Base-by-base conservation (phyloP, 768 basidiomycete species). In the Amanita thiersii region DNA sequence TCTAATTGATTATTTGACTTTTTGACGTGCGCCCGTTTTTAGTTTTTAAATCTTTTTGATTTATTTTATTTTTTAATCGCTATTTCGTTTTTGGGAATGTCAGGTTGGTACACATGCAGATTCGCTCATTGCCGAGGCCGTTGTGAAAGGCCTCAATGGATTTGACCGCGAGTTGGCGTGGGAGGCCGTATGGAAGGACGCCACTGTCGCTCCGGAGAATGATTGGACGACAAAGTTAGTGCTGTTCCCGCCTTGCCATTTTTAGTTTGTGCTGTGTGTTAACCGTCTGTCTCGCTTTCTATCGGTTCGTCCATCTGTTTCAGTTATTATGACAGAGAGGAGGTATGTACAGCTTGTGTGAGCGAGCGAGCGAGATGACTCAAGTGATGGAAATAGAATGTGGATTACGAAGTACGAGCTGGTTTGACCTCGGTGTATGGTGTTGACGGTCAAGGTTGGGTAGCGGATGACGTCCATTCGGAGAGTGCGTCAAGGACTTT, bases 381-480 rank as follows among this genome's bases (percentile, higher is more conserved):
- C 20, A 12, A 19, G 5, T 30, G 26, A 20, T 12, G 5, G 34
- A 5, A 18, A 2, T 44, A 86, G 80, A 62, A 73, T 40, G 81
- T 87, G 1, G 80, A 82, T 33, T 86, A 83, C 50, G 86, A 90
- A 69, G 86, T 79, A 5, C 77, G 86, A 20, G 86, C 87, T 0
- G 87, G 87, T 0, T 60, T 89, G 15, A 75, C 77, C 0, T 74
- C 80, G 0, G 73, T 76, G n/a, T 90, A 87, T 49, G 70, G 52
- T 21, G 49, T 51, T 17, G 46, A 63, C 7, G 54, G 67, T 18
- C 68, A 73, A 12, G 86, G 85, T 5, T 90, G 79, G 77, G 86
- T 89, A 1, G 86, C 81, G 1, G 69, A 78, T 40, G 85, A 90
- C 47, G 57, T 84, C 12, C 86, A 89, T 53, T 81, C 84, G 0